Percentiles rank a stretch among this genome's conserved stretches.
Conservation (phyloP, 768 basidiomycete species). For the Exidia glandulosa region DNA sequence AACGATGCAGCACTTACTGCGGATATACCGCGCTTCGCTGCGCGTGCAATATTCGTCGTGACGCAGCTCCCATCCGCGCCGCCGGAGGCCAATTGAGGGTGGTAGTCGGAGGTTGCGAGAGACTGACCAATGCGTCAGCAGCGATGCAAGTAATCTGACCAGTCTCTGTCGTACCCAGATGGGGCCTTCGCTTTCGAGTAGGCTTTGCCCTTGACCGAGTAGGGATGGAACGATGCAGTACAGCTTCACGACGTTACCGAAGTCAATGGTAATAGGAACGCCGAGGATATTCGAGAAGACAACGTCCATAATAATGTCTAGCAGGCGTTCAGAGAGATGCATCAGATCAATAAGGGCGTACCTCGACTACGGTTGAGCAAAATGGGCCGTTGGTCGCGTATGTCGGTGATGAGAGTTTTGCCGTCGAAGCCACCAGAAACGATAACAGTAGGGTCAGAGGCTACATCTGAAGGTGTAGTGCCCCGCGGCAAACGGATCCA, state of each 20-base stretch:
- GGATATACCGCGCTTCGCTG: constrained; percentile 57
- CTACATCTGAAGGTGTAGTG: constrained; percentile 32
- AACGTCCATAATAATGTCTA: constrained; percentile 63
- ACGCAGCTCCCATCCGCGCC: constrained; percentile 74
- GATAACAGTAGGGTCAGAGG: constrained; percentile 59
- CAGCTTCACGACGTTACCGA: constrained; percentile 69
- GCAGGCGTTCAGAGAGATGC: not conserved
- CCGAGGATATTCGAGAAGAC: constrained; percentile 58
- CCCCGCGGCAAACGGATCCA: constrained; percentile 64
- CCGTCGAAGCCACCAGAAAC: constrained; percentile 78
- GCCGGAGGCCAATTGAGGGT: constrained; percentile 74
- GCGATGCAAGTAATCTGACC: not conserved
- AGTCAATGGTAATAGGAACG: constrained; percentile 67
- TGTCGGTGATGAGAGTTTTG: constrained; percentile 61
- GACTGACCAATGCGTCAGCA: constrained; percentile 23
- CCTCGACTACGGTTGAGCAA: constrained; percentile 74
- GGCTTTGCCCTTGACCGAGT: constrained; percentile 59
- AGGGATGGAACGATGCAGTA: constrained; percentile 62
- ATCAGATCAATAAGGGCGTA: constrained; percentile 12
- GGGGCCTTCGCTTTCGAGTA: constrained; percentile 68
- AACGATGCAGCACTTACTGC: constrained; percentile 17
- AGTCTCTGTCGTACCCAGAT: constrained; percentile 55
- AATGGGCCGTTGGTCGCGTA: constrained; percentile 55
- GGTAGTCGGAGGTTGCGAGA: constrained; percentile 68
- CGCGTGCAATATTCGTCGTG: constrained; percentile 61